A percentile compares a stretch with the other conserved stretches of the same genome.
These are phyloP conservation scores for Aspergillus fischeri DNA, from an alignment of 2,329 filamentous ascomycete genomes.

Conservation along the genomic window DNA sequence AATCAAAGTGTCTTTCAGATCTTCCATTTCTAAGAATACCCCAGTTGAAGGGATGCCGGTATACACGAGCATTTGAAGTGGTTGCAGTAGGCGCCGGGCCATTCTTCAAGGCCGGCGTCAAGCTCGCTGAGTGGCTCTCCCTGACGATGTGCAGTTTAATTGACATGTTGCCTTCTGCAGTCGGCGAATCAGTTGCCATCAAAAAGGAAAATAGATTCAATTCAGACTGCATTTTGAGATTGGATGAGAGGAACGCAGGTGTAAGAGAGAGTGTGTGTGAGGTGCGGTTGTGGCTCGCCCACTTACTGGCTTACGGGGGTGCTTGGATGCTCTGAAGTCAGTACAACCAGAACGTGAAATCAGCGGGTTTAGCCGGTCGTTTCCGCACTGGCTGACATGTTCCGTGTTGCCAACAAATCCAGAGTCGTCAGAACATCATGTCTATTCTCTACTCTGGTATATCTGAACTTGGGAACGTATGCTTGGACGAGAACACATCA, in stretches of 20 bases:
- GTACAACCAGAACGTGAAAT: neutral
- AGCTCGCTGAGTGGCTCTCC: conserved; percentile 18
- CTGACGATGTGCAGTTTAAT: neutral
- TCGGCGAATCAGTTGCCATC: conserved; percentile 7
- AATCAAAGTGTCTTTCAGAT: conserved; percentile 13
- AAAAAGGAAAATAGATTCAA: neutral
- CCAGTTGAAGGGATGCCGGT: conserved; percentile 2
- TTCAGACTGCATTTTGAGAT: neutral
- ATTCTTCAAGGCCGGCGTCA: conserved; percentile 19
- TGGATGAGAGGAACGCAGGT: conserved; percentile 2
- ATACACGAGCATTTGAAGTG: conserved; percentile 9
- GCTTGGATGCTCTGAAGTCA: neutral
- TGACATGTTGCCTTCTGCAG: conserved; percentile 2
- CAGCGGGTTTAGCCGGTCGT: neutral
- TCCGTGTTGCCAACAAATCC: neutral
- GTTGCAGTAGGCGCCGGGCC: conserved; percentile 26
- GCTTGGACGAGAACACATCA: neutral
- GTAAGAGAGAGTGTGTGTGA: neutral
- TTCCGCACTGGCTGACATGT: neutral
- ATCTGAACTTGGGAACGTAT: neutral
- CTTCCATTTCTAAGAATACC: conserved; percentile 23
- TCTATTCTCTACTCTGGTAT: neutral
- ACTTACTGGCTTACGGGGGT: neutral
- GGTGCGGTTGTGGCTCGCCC: neutral
- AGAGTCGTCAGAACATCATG: neutral